Conservation (phyloP, 2,329 filamentous ascomycete genomes). For the Penicillium sp. region DNA sequence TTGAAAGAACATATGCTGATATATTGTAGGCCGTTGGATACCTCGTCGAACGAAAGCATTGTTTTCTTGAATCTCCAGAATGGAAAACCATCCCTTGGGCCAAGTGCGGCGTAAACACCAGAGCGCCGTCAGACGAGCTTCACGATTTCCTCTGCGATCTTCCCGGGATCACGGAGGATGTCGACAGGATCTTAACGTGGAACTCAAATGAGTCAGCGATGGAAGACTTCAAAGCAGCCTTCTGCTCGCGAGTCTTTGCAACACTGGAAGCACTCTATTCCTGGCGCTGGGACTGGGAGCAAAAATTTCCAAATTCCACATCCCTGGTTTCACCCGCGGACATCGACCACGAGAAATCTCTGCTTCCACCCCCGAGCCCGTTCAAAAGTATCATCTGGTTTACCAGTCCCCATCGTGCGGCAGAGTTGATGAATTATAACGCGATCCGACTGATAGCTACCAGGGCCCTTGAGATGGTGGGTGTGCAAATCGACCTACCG, state of each 20-base stretch:
- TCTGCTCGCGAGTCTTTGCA: constrained; percentile 1
- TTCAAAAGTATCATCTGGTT: constrained; percentile 26
- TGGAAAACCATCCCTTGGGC: constrained; percentile 28
- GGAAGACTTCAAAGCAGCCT: constrained; percentile 9
- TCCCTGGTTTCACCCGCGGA: constrained; percentile 5
- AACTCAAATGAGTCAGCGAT: neutral
- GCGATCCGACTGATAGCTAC: constrained; percentile 17
- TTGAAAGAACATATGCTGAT: neutral
- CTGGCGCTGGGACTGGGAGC: constrained; percentile 27
- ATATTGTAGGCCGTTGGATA: constrained; percentile 12
- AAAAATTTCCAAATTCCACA: constrained; percentile 16
- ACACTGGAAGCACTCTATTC: constrained; percentile 15
- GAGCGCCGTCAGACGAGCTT: constrained; percentile 10
- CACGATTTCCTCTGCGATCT: constrained; percentile 22
- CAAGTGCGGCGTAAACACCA: constrained; percentile 14
- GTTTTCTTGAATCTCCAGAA: constrained; percentile 21
- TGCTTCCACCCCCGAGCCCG: constrained; percentile 13
- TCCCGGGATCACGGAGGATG: constrained; percentile 23
- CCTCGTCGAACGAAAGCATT: constrained; percentile 24
- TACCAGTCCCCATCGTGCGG: constrained; percentile 14
- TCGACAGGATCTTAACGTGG: constrained; percentile 11
- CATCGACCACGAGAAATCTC: neutral
- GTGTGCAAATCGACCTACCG: constrained; percentile 5
- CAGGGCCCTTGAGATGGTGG: constrained; percentile 10
- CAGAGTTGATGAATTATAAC: constrained; percentile 23